These are phyloP conservation scores for Sphagnurus paluster DNA, from an alignment of 1,284 basidiomycete species.

Conservation along the genomic window DNA sequence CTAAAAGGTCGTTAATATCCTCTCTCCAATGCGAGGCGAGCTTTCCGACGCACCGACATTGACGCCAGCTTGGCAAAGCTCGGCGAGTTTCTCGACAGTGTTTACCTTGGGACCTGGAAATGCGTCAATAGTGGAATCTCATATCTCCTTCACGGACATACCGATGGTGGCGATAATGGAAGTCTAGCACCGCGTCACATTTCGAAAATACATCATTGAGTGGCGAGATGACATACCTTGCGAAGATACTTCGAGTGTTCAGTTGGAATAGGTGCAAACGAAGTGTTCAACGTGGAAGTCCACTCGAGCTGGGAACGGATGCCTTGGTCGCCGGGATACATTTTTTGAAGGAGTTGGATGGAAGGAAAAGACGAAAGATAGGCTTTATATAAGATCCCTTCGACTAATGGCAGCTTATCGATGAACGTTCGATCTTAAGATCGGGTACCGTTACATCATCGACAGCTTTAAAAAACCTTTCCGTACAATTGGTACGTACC, in stretches of 20 bases:
- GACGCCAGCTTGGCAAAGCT: conserved; percentile 86
- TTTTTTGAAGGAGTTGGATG: conserved; percentile 5
- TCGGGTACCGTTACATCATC: conserved; percentile 15
- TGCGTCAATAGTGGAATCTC: conserved; percentile 9
- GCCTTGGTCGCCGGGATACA: conserved; percentile 44
- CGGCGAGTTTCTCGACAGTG: conserved; percentile 79
- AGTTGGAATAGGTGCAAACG: conserved; percentile 64
- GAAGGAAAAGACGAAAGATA: conserved; percentile 1
- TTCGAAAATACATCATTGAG: conserved; percentile 13
- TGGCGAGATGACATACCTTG: conserved; percentile 61
- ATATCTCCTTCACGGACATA: conserved; percentile 28
- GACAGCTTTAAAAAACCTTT: background rate
- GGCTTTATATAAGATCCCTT: background rate
- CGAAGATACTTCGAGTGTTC: conserved; percentile 83
- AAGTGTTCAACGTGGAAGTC: conserved; percentile 80
- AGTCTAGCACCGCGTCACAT: conserved; percentile 54
- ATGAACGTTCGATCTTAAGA: conserved; percentile 17
- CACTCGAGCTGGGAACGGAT: conserved; percentile 88
- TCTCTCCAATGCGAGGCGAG: no score
- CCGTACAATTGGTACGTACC: background rate
- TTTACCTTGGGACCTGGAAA: conserved; percentile 87
- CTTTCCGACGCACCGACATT: conserved; percentile 96
- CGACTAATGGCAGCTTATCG: conserved; percentile 11
- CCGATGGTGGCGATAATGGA: conserved; percentile 97
- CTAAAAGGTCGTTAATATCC: conserved; percentile 46